phyloP scores from a whole-genome alignment of 768 basidiomycete species.

The Lentinus tigrinus region DNA sequence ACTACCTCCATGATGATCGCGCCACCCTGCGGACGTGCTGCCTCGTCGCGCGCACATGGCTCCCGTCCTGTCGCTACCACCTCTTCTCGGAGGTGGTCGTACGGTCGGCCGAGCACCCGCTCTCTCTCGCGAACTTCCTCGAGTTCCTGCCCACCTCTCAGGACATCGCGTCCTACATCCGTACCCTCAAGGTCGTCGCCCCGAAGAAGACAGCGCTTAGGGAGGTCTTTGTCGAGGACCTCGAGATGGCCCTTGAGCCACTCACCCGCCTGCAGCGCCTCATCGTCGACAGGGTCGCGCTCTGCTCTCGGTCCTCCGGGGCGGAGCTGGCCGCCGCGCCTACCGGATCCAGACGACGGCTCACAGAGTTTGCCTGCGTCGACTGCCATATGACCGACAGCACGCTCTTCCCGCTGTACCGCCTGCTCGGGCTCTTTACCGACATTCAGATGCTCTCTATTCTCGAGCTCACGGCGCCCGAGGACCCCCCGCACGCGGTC shows the following conservation, averaged over 20 bases:
- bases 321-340: not conserved
- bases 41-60: conserved; percentile 6
- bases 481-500: too few relatives aligned
- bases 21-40: conserved; percentile 1
- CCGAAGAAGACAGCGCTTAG: not conserved
- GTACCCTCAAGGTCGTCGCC: not conserved
- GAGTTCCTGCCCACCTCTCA: not conserved
- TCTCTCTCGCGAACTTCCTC: not conserved
- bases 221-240: too few relatives aligned
- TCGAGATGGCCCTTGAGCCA: not conserved
- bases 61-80: conserved; percentile 2
- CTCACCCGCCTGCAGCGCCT: too few relatives aligned
- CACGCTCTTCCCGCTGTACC: not conserved
- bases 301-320: too few relatives aligned
- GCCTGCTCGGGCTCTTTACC: not conserved
- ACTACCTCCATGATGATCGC: conserved; percentile 11
- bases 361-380: not conserved
- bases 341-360: not conserved
- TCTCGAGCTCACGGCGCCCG: too few relatives aligned
- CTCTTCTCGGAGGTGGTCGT: not conserved
- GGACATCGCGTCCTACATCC: not conserved
- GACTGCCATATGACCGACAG: not conserved
- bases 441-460: not conserved
- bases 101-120: not conserved
- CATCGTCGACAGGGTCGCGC: too few relatives aligned